These are phyloP conservation scores for Sporothrix euskadiensis DNA, from an alignment of 2,329 filamentous ascomycete species.

Conservation along the genomic window DNA sequence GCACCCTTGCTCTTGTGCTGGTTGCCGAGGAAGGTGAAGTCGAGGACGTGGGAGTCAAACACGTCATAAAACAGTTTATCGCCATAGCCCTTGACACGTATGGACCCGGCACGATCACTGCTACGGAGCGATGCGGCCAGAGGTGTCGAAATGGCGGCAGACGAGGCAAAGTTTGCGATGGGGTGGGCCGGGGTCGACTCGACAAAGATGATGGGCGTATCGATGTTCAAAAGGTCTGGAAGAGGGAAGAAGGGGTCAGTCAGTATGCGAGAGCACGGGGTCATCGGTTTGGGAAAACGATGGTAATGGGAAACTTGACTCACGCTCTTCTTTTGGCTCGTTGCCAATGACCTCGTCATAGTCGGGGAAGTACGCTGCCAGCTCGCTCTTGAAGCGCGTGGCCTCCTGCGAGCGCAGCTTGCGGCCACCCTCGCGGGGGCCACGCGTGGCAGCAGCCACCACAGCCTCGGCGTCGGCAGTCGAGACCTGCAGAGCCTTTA, in stretches of 20 bases:
- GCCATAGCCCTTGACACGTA: constrained; percentile 54
- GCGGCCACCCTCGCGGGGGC: constrained; percentile 58
- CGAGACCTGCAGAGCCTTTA: constrained; percentile 56
- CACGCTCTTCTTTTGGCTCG: constrained; percentile 75
- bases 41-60: constrained; percentile 57
- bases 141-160: constrained; percentile 32
- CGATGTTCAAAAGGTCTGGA: constrained; percentile 68
- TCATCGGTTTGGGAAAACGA: not conserved
- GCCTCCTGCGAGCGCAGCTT: constrained; percentile 86
- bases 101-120: constrained; percentile 35
- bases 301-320: constrained; percentile 38
- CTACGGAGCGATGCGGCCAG: constrained; percentile 7
- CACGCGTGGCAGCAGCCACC: constrained; percentile 34
- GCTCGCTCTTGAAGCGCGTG: constrained; percentile 83
- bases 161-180: constrained; percentile 27
- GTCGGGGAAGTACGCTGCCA: constrained; percentile 86
- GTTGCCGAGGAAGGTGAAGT: constrained; percentile 55
- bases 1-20: constrained; percentile 47
- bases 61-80: constrained; percentile 59
- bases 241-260: not conserved
- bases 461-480: constrained; percentile 49
- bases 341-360: constrained; percentile 94
- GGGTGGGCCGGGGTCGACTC: constrained; percentile 50
- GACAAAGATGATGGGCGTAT: constrained; percentile 71
- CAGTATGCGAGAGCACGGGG: not conserved